These are phyloP conservation scores for Hymenoscyphus linearis DNA, from an alignment of 2,329 filamentous ascomycete species.

Conservation along the genomic window DNA sequence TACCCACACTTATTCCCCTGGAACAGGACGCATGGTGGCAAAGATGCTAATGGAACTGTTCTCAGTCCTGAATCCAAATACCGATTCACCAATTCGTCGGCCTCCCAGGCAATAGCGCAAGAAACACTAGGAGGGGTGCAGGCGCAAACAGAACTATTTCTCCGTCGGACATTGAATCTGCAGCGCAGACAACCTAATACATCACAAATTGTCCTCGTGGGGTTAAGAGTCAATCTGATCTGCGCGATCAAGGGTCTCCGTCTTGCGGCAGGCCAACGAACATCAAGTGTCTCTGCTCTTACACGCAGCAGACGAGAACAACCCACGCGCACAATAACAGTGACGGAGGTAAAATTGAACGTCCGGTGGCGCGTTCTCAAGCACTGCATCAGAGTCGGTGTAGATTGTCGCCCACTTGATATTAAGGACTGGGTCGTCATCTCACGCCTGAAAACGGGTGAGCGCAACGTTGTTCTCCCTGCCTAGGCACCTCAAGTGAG, in stretches of 20 bases:
- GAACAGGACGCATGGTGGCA: neutral
- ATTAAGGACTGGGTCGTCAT: neutral
- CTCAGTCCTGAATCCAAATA: neutral
- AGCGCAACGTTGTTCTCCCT: neutral
- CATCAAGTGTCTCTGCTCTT: neutral
- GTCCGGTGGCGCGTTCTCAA: neutral
- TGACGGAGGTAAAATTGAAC: neutral
- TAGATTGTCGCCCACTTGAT: neutral
- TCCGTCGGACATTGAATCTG: neutral
- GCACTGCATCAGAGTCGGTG: neutral
- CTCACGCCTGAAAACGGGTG: neutral
- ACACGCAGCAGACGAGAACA: neutral
- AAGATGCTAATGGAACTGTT: neutral
- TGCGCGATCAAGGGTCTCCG: neutral
- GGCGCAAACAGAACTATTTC: neutral
- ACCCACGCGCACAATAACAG: neutral
- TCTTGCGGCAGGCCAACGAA: neutral
- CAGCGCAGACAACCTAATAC: neutral
- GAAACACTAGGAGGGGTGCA: neutral
- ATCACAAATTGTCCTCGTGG: neutral
- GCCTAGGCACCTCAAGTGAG: neutral
- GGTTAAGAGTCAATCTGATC: neutral
- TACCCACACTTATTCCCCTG: neutral
- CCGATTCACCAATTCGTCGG: neutral
- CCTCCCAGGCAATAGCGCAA: neutral